Evolutionary conservation across 2,329 filamentous ascomycete genomes (phyloP).

Genomic region (Exophiala calicioides): DNA sequence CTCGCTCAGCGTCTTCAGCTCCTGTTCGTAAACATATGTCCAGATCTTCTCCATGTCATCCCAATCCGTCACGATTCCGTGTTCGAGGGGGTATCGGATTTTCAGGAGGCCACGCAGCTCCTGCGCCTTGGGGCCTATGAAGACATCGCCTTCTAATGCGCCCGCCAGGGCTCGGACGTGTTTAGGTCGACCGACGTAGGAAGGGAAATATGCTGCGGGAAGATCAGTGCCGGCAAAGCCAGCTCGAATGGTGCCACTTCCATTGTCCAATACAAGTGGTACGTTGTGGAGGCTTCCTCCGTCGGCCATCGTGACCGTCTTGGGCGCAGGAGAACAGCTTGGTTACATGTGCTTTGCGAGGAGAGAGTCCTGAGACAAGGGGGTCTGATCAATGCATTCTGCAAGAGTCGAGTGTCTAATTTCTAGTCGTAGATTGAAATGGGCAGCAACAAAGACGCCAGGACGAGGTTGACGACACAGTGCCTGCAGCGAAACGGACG

Average conservation of each 20-base stretch:
- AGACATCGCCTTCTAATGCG: slow-evolving; percentile 92
- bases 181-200: slow-evolving; percentile 94
- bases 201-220: slow-evolving; percentile 96
- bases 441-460: background rate
- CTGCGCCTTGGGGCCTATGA: slow-evolving; percentile 89
- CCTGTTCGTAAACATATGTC: slow-evolving; percentile 96
- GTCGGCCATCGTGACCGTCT: slow-evolving; percentile 25
- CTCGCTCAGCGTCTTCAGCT: slow-evolving; percentile 94
- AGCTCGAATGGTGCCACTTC: slow-evolving; percentile 93
- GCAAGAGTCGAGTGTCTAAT: background rate
- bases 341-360: background rate
- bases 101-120: slow-evolving; percentile 91
- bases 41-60: slow-evolving; percentile 99
- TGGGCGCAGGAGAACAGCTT: too few species aligned
- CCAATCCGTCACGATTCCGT: slow-evolving; percentile 98
- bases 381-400: slow-evolving; percentile 9
- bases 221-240: slow-evolving; percentile 95
- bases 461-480: too few species aligned
- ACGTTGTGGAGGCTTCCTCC: slow-evolving; percentile 77
- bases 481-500: too few species aligned
- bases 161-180: slow-evolving; percentile 94
- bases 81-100: slow-evolving; percentile 92
- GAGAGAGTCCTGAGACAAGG: background rate
- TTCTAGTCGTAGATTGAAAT: background rate
- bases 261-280: slow-evolving; percentile 98